Conservation (phyloP, 176 grass and related monocot species). For the Chloris gayana region DNA sequence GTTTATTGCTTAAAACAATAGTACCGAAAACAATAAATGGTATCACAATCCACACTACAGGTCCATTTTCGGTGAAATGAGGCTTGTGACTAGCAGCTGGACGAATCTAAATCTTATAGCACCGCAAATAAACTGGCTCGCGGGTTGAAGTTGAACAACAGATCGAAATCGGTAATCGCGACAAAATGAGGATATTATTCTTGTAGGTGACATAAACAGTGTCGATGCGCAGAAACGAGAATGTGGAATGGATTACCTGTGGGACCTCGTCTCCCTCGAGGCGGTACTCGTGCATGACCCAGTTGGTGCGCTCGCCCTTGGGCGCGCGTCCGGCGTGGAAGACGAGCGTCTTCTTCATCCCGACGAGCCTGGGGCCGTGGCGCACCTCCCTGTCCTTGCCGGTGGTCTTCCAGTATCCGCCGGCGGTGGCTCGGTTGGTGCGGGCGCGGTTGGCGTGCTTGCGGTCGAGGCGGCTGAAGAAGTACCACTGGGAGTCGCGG, state of each 20-base stretch:
- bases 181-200: too few relatives aligned
- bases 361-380: constrained; percentile 53
- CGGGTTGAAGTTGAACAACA: not conserved
- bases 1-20: not conserved
- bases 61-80: constrained; percentile 6
- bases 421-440: constrained; percentile 75
- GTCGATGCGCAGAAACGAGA: not conserved
- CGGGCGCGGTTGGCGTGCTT: constrained; percentile 88
- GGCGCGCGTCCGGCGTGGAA: constrained; percentile 84
- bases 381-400: constrained; percentile 87
- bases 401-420: constrained; percentile 97
- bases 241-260: constrained; percentile 38
- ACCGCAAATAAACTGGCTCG: not conserved
- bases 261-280: constrained; percentile 61
- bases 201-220: too few relatives aligned
- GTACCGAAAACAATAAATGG: not conserved
- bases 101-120: not conserved
- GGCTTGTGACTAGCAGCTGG: not conserved
- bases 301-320: constrained; percentile 86
- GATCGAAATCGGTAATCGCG: too few relatives aligned
- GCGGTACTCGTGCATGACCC: constrained; percentile 99
- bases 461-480: constrained; percentile 92
- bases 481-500: constrained; percentile 97
- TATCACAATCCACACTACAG: not conserved
- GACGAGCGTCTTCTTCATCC: constrained; percentile 98